phyloP scores from a whole-genome alignment of 441 rosid genomes.

The Brassica hybrid region DNA sequence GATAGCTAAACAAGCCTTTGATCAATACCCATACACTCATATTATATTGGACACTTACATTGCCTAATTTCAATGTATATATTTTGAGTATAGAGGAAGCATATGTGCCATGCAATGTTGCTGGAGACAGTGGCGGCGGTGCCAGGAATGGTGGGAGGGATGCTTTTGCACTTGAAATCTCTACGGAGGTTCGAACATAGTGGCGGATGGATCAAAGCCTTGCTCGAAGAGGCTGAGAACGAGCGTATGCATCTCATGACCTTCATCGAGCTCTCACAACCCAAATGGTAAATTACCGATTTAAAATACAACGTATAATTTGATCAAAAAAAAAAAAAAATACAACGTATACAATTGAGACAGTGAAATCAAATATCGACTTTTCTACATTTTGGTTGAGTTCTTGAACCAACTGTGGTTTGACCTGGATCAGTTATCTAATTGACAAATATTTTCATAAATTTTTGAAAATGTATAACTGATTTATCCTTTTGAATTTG shows the following conservation, averaged over 20 bases:
- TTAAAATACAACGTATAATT: not conserved
- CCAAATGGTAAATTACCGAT: conserved; percentile 46
- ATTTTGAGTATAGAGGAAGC: conserved; percentile 52
- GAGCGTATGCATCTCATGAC: conserved; percentile 98
- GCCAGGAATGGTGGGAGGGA: conserved; percentile 93
- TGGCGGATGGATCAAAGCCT: conserved; percentile 95
- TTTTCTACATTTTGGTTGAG: not conserved
- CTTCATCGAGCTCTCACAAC: conserved; percentile 76
- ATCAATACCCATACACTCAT: not conserved
- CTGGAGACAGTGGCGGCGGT: conserved; percentile 91
- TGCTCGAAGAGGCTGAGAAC: conserved; percentile 92
- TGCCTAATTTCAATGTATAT: not conserved
- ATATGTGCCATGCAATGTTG: conserved; percentile 89
- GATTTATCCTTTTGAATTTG: not conserved
- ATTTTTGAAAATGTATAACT: not conserved
- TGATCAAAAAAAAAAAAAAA: no score
- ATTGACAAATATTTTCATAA: not conserved
- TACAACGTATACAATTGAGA: not conserved
- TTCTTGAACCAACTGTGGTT: conserved; percentile 12
- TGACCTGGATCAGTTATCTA: conserved; percentile 1
- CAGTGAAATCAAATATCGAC: not conserved
- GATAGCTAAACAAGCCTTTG: not conserved
- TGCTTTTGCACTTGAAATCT: conserved; percentile 79
- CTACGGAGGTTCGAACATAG: conserved; percentile 81
- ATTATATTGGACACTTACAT: not conserved